Conservation (phyloP, 805 yeast species). For the Starmerella tilneyi region DNA sequence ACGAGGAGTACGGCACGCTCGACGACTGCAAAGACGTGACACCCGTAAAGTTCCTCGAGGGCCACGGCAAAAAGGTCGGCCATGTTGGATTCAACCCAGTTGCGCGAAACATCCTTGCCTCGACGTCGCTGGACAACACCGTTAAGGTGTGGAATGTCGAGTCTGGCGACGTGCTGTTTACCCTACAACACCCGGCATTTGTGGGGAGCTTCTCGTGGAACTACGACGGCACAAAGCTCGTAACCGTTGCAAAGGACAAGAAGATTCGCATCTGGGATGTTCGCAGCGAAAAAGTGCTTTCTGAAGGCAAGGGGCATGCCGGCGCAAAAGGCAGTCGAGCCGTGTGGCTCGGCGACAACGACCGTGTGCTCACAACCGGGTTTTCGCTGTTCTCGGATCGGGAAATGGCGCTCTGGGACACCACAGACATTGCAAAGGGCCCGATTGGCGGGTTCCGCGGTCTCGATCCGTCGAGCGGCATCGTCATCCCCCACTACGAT, state of each 20-base stretch:
- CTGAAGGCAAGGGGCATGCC: constrained; percentile 80
- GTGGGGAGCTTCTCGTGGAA: constrained; percentile 90
- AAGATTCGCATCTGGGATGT: constrained; percentile 86
- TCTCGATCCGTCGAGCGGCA: constrained; percentile 86
- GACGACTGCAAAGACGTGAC: constrained; percentile 56
- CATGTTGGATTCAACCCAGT: constrained; percentile 83
- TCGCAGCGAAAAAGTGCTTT: constrained; percentile 57
- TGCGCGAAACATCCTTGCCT: constrained; percentile 76
- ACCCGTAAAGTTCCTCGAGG: constrained; percentile 61
- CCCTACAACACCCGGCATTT: constrained; percentile 77
- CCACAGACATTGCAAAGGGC: constrained; percentile 60
- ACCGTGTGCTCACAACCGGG: constrained; percentile 86
- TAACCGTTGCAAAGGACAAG: constrained; percentile 86
- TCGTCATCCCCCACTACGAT: constrained; percentile 84
- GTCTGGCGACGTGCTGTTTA: constrained; percentile 56
- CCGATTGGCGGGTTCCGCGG: constrained; percentile 82
- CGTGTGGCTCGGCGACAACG: constrained; percentile 79
- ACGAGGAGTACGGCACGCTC: constrained; percentile 34
- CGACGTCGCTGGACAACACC: constrained; percentile 81
- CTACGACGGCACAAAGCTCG: constrained; percentile 76
- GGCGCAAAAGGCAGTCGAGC: constrained; percentile 89
- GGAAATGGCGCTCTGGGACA: constrained; percentile 90
- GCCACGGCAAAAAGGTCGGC: constrained; percentile 93
- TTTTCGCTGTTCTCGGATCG: constrained; percentile 88
- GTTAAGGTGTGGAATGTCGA: constrained; percentile 86